Base-by-base conservation (phyloP, 768 basidiomycete genomes). In the Mycena haematopus region DNA sequence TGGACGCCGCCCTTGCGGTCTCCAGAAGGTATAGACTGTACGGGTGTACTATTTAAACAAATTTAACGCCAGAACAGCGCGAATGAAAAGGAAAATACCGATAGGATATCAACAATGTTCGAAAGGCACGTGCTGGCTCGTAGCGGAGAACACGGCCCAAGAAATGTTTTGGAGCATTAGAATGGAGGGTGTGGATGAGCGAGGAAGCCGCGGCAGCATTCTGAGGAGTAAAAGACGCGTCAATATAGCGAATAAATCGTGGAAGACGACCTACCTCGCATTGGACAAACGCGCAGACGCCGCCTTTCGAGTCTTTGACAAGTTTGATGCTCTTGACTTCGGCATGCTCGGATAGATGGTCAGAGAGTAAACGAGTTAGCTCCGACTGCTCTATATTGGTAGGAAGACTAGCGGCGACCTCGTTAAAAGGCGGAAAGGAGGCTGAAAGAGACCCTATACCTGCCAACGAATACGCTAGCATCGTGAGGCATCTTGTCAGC, bases 201-300 rank as follows among this genome's bases (percentile, higher is more conserved):
- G 75, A 72, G 22, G 83, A 77, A 1, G 91, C 90, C 2, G 86
- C 78, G 17, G 75, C 71, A 5, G 87, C 79, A 65, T 86, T 80
- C 91, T 92, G 62, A 45, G n/a, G 19, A 38, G 42, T n/a, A 45
- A 63, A 57, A 56, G 47, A 49, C 63, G 66, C 62, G 65, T 66
- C 55, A 53, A 56, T 33, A 56, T 33, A 27, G 60, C 24, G 65
- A 54, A 51, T 46, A 60, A 65, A 42, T 29, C 24, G 27, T 15
- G 15, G 53, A 53, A 53, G 58, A 51, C 19, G 46, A 65, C 80
- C 46, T 69, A 92, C 92, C 80, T 91, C 84, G 80, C 91, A 93
- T 75, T 93, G 92, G 24, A 92, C 87, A 72, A 94, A 94, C 59
- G 92, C 92, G 70, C 92, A 93, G 47, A 90, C 84, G 15, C 90